Evolutionary conservation across 345 rosid species (phyloP).

Genomic region (Melaleuca alternifolia): DNA sequence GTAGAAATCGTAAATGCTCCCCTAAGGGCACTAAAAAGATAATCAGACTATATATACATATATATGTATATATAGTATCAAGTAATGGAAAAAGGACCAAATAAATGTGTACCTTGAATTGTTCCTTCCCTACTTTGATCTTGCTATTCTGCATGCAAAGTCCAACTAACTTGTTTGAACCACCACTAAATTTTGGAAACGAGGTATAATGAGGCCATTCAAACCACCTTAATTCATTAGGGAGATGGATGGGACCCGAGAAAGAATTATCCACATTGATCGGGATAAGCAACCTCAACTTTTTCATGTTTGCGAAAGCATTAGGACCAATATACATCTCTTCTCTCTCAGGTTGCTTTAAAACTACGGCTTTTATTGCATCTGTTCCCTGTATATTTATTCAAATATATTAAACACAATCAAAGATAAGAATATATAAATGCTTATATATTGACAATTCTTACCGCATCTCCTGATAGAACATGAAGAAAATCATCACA

Average conservation of each 20-base stretch:
- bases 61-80: background rate
- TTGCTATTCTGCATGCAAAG: background rate
- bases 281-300: too few relatives aligned
- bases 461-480: too few relatives aligned
- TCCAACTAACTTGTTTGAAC: background rate
- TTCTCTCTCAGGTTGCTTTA: background rate
- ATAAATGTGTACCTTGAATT: background rate
- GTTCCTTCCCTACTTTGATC: background rate
- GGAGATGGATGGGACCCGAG: background rate
- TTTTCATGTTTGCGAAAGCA: too few relatives aligned
- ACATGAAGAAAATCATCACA: too few relatives aligned
- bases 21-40: too few relatives aligned
- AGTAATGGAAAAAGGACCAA: background rate
- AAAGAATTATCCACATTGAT: background rate
- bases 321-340: too few relatives aligned
- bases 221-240: background rate
- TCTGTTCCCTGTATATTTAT: background rate
- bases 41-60: too few relatives aligned
- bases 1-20: too few relatives aligned
- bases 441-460: too few relatives aligned
- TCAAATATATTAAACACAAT: too few relatives aligned
- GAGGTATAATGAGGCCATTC: constrained; percentile 1
- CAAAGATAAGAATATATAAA: too few relatives aligned
- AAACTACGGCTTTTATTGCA: background rate
- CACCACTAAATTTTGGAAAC: background rate